A percentile compares a stretch with the other conserved stretches of the same genome.
Conservation (phyloP, 106 monocot species). For the Triglochin maritima region DNA sequence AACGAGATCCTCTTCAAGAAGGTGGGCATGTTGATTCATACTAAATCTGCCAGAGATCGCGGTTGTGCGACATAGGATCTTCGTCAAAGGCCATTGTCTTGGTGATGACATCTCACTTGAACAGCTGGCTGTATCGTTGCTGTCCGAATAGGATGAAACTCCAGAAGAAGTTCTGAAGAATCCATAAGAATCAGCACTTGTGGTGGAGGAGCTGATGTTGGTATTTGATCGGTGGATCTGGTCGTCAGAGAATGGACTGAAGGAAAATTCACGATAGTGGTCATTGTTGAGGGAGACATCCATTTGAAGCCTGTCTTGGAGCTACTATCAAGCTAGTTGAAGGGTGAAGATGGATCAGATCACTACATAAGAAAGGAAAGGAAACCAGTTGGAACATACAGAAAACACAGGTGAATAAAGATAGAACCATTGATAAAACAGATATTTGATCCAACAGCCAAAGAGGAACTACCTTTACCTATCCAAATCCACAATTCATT, state of each 20-base stretch:
- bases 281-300: too few relatives aligned
- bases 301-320: too few relatives aligned
- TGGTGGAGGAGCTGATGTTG: constrained; percentile 26
- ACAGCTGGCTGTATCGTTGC: constrained; percentile 16
- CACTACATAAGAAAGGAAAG: too few relatives aligned
- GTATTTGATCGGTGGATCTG: constrained; percentile 1
- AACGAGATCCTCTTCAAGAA: constrained; percentile 10
- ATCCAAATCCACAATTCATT: too few relatives aligned
- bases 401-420: too few relatives aligned
- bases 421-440: too few relatives aligned
- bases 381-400: too few relatives aligned
- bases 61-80: neutral
- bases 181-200: constrained; percentile 24
- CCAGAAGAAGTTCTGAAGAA: constrained; percentile 62
- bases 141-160: constrained; percentile 52
- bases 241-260: neutral
- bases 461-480: too few relatives aligned
- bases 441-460: too few relatives aligned
- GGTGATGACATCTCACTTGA: constrained; percentile 23
- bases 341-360: too few relatives aligned
- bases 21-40: constrained; percentile 26
- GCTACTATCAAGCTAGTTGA: too few relatives aligned
- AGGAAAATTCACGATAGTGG: too few relatives aligned
- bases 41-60: constrained; percentile 30
- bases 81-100: constrained; percentile 15